Base-by-base conservation (phyloP, 345 rosid genomes). In the Noccaea caerulescens region DNA sequence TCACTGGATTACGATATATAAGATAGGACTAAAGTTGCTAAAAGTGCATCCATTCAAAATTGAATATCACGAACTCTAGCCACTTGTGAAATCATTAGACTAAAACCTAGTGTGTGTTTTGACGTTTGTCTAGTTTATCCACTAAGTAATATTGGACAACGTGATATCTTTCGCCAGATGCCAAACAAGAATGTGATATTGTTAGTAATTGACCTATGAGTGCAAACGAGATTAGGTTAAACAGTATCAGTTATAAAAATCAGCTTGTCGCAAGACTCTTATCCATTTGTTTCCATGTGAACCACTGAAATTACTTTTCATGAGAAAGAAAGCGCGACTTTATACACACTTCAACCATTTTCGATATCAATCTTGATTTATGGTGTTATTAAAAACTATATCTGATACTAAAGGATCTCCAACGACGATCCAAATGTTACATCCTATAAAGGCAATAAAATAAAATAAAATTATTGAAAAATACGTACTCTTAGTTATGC, bases 241-340 rank as follows among this genome's bases (percentile, higher is more conserved):
- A 4, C 7, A 49, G 42, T 10, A 47, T 8, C 30, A 60, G 25
- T 30, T 41, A 50, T 10, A 41, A 60, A 45, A 71, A 41, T 30
- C 14, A 49, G 32, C 52, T 30, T 32, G 60, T 10, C 52, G 14
- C 13, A 4, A 55, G 20, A n/a, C 13, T 32, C 44, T 53, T 66
- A 34, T 68, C 72, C 44, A 68, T 18, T 56, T 37, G 38, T 52
- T 43, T 68, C 32, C 51, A 56, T 68, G 14, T 13, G 33, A 56
- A 68, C 44, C 54, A 44, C 9, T 32, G n/a, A 55, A 32, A 43
- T 36, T 23, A 13, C 7, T 36, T 3, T 64, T 8, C 30, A 34
- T 58, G 57, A 16, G 44, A 3, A 63, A 58, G 11, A 23, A 63
- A 49, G 13, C 1, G 5, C 45, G 64, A 4, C 13, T 11, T 62